phyloP scores from a whole-genome alignment of 352 stramenopile genomes.

The Pythium grandisporangium region DNA sequence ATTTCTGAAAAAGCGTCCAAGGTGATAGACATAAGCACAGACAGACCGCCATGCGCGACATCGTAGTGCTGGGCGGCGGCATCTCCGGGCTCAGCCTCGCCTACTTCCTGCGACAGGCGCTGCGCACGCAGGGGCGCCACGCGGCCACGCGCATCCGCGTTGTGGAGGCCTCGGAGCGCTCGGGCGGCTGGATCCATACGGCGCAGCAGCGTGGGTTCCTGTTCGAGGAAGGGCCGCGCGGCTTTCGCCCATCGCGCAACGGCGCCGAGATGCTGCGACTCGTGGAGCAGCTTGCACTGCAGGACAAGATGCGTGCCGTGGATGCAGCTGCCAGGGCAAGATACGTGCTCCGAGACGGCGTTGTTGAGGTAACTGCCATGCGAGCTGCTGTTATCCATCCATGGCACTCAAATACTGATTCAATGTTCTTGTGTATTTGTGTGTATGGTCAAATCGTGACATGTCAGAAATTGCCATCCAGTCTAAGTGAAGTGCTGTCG shows the following conservation, averaged over 20 bases:
- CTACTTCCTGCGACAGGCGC: conserved; percentile 58
- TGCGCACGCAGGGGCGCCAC: conserved; percentile 10
- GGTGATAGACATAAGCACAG: too few species aligned
- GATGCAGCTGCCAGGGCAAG: conserved; percentile 47
- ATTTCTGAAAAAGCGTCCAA: too few species aligned
- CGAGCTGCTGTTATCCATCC: too few species aligned
- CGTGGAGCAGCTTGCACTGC: conserved; percentile 65
- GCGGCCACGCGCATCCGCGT: conserved; percentile 49
- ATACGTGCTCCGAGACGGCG: conserved; percentile 66
- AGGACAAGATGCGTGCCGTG: conserved; percentile 55
- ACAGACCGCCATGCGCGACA: conserved; percentile 18
- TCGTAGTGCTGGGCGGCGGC: conserved; percentile 78
- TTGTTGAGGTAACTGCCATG: conserved; percentile 71
- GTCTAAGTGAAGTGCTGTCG: conserved; percentile 37
- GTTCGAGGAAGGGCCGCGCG: conserved; percentile 78
- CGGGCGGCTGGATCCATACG: conserved; percentile 68
- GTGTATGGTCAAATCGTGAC: too few species aligned
- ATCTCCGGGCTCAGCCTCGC: conserved; percentile 73
- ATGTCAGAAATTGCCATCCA: conserved; percentile 52
- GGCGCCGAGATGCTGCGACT: conserved; percentile 79
- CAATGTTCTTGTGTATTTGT: neutral
- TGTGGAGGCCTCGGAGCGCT: conserved; percentile 36
- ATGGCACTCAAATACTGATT: neutral
- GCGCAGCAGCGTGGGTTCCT: conserved; percentile 45
- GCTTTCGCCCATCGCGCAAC: conserved; percentile 79